Evolutionary conservation across 345 rosid species (phyloP), one percentile per base, ranked within the genome.

Genomic region (Hibiscus trionum): DNA sequence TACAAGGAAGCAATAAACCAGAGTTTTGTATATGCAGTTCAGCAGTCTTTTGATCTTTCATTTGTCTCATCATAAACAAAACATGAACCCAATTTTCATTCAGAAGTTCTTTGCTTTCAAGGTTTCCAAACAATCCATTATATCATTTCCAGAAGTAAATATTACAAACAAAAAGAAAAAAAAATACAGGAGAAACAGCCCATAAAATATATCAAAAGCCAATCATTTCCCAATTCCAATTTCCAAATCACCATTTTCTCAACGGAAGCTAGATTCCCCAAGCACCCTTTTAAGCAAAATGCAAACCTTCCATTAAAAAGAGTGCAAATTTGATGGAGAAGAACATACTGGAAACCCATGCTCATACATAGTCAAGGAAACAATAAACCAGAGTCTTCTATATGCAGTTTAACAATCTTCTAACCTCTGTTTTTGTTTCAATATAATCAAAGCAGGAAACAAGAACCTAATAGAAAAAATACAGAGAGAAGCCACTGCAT

Each of bases 321-420:
- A 42, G 5, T 8, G 19, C 10, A 17, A 69, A 73, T 61, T 61
- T 61, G 2, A 11, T 11, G 47, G 7, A 39, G 21, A 53, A 46
- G 55, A 58, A 76, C 87, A 10, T 88, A 49, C 97, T 87, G 9
- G 99, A 95, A 74, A 95, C 92, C 9, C 96, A 97, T 76, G 92
- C 99, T 95, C 99, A 44, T 11, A 33, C 47, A n/a, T 10, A 37
- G 49, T 35, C 47, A 37, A 44, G 53, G 33, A 21, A 65, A 33
- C 35, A 65, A 44, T 44, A 44, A 42, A 65, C 26, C 17, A 19
- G 47, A 39, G 31, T 39, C 11, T 37, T 63, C 50, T 4, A 39
- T 19, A 64, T 42, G n/a, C 16, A 63, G 16, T 39, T 39, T 14
- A 66, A 44, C 44, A 6, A 7, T 8, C 44, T 39, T 39, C 10